These are phyloP conservation scores for Alternaria sp. DNA, from an alignment of 2,329 filamentous ascomycete genomes.

Conservation along the genomic window DNA sequence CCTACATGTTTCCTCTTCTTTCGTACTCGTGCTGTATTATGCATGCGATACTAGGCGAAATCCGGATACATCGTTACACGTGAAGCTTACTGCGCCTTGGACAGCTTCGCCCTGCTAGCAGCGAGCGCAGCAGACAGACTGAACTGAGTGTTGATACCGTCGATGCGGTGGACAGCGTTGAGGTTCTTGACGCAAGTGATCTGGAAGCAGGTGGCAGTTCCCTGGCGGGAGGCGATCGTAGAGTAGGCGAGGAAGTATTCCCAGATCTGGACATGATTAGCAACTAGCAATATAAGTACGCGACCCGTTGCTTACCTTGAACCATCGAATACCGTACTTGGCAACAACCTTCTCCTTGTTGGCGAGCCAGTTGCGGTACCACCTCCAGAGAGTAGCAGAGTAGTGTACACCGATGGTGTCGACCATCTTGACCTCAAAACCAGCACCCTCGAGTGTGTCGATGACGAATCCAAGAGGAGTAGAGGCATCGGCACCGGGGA, in stretches of 20 bases:
- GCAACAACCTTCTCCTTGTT: slow-evolving; percentile 91
- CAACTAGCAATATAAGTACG: background rate
- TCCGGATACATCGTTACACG: background rate
- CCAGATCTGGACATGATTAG: slow-evolving; percentile 70
- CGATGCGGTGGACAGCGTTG: slow-evolving; percentile 81
- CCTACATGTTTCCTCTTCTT: background rate
- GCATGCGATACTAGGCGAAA: background rate
- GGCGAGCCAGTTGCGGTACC: slow-evolving; percentile 98
- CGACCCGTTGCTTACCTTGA: slow-evolving; percentile 70
- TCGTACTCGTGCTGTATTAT: background rate
- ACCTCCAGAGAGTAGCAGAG: slow-evolving; percentile 93
- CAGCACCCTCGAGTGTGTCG: slow-evolving; percentile 81
- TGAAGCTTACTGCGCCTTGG: slow-evolving; percentile 13
- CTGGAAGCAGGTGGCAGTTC: slow-evolving; percentile 84
- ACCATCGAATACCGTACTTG: slow-evolving; percentile 96
- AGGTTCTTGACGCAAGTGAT: slow-evolving; percentile 88
- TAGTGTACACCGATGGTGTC: slow-evolving; percentile 98
- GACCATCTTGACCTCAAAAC: slow-evolving; percentile 88
- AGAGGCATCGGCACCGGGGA: slow-evolving; percentile 94
- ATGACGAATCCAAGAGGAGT: slow-evolving; percentile 90
- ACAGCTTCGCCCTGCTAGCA: slow-evolving; percentile 51
- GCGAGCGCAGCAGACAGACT: slow-evolving; percentile 70
- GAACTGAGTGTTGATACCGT: slow-evolving; percentile 74
- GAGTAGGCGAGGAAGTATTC: slow-evolving; percentile 89
- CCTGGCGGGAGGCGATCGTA: slow-evolving; percentile 83